Base-by-base conservation (phyloP, 805 yeast species). In the Cyberlindnera subsufficiens region DNA sequence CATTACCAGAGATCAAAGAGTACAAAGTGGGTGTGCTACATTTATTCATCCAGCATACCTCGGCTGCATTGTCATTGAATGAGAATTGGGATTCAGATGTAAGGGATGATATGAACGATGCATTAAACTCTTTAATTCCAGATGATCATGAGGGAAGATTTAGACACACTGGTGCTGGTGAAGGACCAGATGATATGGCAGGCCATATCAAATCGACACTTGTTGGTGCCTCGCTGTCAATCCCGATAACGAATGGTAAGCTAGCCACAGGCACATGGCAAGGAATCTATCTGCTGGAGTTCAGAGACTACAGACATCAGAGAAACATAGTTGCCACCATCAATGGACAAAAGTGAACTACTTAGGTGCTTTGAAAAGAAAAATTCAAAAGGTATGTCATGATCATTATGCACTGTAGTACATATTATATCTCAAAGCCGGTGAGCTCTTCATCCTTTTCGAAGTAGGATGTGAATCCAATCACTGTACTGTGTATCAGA, bases 161-260 rank as follows among this genome's bases (percentile, higher is more conserved):
- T 40, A 38, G 39, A 30, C 61, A 58, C 36, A 48, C 54, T 2
- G 43, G 44, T 6, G 76, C 73, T 13, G 91, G 82, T 42, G 95
- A 86, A 61, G 95, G 87, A 1, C 72, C 85, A 3, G 95, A 86
- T 58, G 95, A 86, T 58, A 82, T 85, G 89, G 86, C 91, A 2
- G 85, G 90, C 0, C 95, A 86, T 60, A 79, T 80, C 40, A 80
- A 84, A 56, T 71, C 84, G 16, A 63, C 77, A 2, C 46, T 77
- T 38, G 72, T 82, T 9, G 93, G 95, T 16, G 82, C 78, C 7
- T 69, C 78, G 4, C 64, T 86, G 22, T 68, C 76, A 4, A 77
- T 86, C 35, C 95, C 95, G 2, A 84, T 86, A 38, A 58, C 71
- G 18, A 75, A 84, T 53, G 95, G 95, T 1, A 59, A 68, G 30